Base-by-base conservation (phyloP, 2,329 filamentous ascomycete species). In the Thelonectria olida region DNA sequence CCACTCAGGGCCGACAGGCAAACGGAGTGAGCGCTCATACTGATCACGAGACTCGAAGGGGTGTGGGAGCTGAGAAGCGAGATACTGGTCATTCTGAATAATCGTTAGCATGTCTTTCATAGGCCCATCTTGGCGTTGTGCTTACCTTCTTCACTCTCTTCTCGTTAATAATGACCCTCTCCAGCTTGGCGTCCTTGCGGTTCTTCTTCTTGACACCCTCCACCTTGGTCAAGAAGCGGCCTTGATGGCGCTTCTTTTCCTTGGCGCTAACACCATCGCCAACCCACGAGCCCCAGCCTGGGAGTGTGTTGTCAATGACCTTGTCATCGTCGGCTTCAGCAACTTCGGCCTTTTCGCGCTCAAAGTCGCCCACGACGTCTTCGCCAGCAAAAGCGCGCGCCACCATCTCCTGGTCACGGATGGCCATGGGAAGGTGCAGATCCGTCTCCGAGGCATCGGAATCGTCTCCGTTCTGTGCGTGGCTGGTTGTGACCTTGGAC, bases 1-100 rank as follows among this genome's bases (percentile, higher is more conserved):
- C 94, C 95, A 99, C 78, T 99, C 95, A 15, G 91, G 92, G 1
- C 96, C 96, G 62, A 98, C 88, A 1, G 96, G 96, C 67, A 97
- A 80, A 42, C 95, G 85, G 60, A 98, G 81, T 66, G 91, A 92
- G 51, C 95, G 84, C 82, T 99, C 96, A 79, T 98, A 98, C 82
- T 97, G 93, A 73, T 91, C 86, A 68, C 85, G 86, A 25, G 86
- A 92, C 82, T 97, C 95, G 77, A 93, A 98, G n/a, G 89, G 90
- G 78, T 96, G 92, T 50, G 96, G 96, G 51, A 99, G 82, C 70
- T 88, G 87, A 8, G 89, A 88, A 17, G 96, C 94, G 71, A 97
- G 84, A 73, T 97, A 98, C 74, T 92, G 94, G 72, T 88, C 86
- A 76, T 96, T 97, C 88, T 93, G 65, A 38, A 19, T 39, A 19